Base-by-base conservation (phyloP, 768 basidiomycete species). In the Omphalotus guepiniiformis region DNA sequence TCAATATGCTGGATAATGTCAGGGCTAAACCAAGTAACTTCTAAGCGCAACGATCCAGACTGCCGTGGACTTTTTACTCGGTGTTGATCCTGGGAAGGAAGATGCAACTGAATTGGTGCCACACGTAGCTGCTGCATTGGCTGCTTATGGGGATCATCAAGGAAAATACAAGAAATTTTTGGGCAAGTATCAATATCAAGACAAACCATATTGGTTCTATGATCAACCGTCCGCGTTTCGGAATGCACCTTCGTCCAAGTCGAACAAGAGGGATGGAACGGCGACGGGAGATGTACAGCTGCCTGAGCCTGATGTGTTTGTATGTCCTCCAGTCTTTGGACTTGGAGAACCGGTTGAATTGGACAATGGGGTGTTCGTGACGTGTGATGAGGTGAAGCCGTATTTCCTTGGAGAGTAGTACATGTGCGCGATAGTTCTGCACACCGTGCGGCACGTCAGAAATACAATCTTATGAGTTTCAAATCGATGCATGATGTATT, bases 81-180 rank as follows among this genome's bases (percentile, higher is more conserved):
- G 41, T 3, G 39, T 64, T 26, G 58, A 71, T 51, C 71, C 80
- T 18, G 68, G 68, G 38, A 54, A 55, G 15, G 74, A 47, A 34
- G 34, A 39, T 39, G 49, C 64, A 19, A 51, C 56, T 7, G 74
- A 77, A 45, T 48, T 75, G 28, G 53, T 69, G 34, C 78, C 78
- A 4, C 74, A 76, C 47, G 71, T 80, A 40, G 76, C 77, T 19
- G 63, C 78, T 2, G 65, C 72, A n/a, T 67, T 71, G 2, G 76
- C 75, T 2, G 74, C 67, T 2, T 80, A 79, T 49, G 79, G 79
- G 3, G 79, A 82, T 53, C 72, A 77, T 5, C 59, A 60, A 21
- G 75, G 75, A 21, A 77, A 69, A 55, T 80, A 80, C 55, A 58
- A 59, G 1, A 52, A 63, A 4, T 82, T 71, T 55, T 52, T 80